phyloP scores from a whole-genome alignment of 2,329 filamentous ascomycete species.

The Sclerotinia subarctica region DNA sequence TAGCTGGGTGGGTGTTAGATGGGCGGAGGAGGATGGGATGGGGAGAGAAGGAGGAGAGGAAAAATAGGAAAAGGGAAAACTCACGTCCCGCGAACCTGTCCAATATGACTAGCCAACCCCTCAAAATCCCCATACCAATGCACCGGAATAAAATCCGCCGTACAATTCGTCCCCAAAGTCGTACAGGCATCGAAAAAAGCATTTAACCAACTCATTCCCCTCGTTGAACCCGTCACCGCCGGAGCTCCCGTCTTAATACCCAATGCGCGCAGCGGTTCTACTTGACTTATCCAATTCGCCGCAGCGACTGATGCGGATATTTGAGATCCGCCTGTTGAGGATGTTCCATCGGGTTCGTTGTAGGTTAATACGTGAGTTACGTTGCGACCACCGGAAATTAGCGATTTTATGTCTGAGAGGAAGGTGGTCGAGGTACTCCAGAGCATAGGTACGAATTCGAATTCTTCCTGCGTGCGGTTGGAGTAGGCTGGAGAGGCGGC shows the following conservation, averaged over 20 bases:
- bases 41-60: background rate
- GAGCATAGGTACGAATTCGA: conserved; percentile 80
- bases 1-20: conserved; percentile 44
- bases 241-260: conserved; percentile 69
- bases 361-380: conserved; percentile 70
- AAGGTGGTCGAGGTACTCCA: conserved; percentile 67
- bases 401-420: conserved; percentile 53
- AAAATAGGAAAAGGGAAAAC: background rate
- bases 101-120: conserved; percentile 40
- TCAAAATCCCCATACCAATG: conserved; percentile 64
- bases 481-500: conserved; percentile 53
- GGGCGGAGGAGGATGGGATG: background rate
- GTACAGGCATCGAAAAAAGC: conserved; percentile 65
- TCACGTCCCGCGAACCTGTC: conserved; percentile 36
- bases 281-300: conserved; percentile 64
- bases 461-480: conserved; percentile 48
- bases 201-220: conserved; percentile 63
- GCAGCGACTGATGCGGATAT: conserved; percentile 61
- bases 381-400: conserved; percentile 54
- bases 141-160: conserved; percentile 60
- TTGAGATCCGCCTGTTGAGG: conserved; percentile 52
- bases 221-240: conserved; percentile 60
- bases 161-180: conserved; percentile 50
- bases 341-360: conserved; percentile 70
- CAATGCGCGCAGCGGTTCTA: conserved; percentile 63